Conservation (phyloP, 805 yeast species). For the Saccharomyces paradoxus region DNA sequence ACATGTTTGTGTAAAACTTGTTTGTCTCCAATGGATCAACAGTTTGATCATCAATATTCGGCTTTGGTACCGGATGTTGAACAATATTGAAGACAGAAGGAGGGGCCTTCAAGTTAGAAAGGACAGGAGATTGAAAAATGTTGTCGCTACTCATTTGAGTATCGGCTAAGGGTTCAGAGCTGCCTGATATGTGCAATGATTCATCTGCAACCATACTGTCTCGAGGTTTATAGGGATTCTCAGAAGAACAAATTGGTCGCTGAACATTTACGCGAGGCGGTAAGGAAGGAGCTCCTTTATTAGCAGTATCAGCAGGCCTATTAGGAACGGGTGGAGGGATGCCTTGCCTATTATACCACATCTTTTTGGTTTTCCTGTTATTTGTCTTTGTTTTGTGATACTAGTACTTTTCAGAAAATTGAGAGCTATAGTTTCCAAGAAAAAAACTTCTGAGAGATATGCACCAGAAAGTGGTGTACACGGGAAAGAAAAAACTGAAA, state of each 20-base stretch:
- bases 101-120: background rate
- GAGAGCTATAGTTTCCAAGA: background rate
- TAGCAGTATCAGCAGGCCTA: background rate
- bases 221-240: background rate
- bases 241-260: background rate
- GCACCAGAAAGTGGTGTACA: background rate
- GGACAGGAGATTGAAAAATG: background rate
- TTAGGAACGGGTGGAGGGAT: background rate
- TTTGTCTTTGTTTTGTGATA: background rate
- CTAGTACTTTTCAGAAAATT: background rate
- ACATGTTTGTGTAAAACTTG: conserved; percentile 65
- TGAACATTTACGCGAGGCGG: conserved; percentile 7
- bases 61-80: conserved; percentile 24
- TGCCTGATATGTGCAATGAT: background rate
- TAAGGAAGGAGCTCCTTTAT: conserved; percentile 5
- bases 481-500: background rate
- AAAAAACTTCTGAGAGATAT: background rate
- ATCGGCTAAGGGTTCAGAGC: background rate
- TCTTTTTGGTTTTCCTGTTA: background rate
- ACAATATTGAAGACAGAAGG: background rate
- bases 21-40: conserved; percentile 56
- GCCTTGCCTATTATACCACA: background rate
- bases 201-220: background rate
- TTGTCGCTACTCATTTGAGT: background rate
- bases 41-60: conserved; percentile 18